Evolutionary conservation across 352 stramenopile genomes (phyloP), one percentile per base, ranked within the genome.

Genomic region (Phytophthora nicotianae): DNA sequence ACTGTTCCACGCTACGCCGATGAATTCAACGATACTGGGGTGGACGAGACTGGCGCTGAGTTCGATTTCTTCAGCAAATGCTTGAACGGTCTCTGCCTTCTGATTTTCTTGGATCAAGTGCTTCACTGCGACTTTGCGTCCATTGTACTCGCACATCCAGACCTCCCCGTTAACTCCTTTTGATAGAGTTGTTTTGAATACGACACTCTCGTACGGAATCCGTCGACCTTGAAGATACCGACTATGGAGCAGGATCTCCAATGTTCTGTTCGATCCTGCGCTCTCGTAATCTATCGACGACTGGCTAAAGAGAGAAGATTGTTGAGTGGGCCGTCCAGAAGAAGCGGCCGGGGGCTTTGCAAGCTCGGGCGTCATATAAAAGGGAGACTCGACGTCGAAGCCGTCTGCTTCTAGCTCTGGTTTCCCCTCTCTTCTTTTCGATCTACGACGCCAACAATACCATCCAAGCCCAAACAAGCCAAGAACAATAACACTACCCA

Each of bases 1-100:
- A 2, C 26, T 73, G 32, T 60, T 72, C 81, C 81, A 90, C 7
- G 81, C 81, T 2, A 90, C 74, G n/a, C 74, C 81, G 19, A 90
- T 50, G 45, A 87, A 81, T 1, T 52, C 52, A 9, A 78, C 59
- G 23, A 90, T 65, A 58, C 88, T 75, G 0, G 76, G 74, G 50
- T 90, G 81, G 0, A 72, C 62, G 19, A 88, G 48, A 24, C 54
- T 65, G 4, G 81, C 72, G 1, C 60, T 82, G 13, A 90, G 26
- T 21, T 70, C 62, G 29, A 78, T 65, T 55, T 87, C 74, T 24
- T 55, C 46, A n/a, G 73, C 51, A 42, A 87, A 83, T 1, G 41
- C 53, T 24, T 72, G 60, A 23, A 77, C 66, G 2, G 58, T 17
- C 5, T 68, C 29, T 16, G 68, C 62, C n/a, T n/a, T 21, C 68